Evolutionary conservation across 2,329 filamentous ascomycete genomes (phyloP).

Genomic region (Alternaria arborescens): DNA sequence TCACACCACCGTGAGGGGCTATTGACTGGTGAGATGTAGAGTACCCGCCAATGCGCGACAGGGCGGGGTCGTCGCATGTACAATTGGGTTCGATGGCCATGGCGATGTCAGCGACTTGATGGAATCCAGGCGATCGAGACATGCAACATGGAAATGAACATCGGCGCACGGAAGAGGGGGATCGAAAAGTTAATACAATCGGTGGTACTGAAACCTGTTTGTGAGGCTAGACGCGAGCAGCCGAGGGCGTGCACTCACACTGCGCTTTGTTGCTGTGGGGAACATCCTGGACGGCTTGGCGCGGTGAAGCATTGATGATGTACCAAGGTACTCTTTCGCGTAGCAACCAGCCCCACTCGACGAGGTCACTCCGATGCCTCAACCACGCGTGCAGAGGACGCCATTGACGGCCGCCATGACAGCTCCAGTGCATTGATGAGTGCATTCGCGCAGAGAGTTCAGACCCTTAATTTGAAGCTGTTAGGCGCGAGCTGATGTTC

Average conservation of each 20-base stretch:
- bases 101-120: conserved; percentile 8
- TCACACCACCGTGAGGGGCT: conserved; percentile 8
- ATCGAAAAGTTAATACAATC: conserved; percentile 15
- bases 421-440: neutral
- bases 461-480: neutral
- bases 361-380: neutral
- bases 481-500: conserved; percentile 15
- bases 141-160: conserved; percentile 2
- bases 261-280: conserved; percentile 24
- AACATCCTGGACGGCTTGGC: conserved; percentile 21
- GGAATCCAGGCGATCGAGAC: conserved; percentile 9
- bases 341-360: neutral
- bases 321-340: conserved; percentile 11
- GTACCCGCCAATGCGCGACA: neutral
- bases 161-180: conserved; percentile 3
- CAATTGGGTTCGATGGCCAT: neutral
- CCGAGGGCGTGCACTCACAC: conserved; percentile 9
- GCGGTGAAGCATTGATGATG: conserved; percentile 10
- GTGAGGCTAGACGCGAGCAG: conserved; percentile 14
- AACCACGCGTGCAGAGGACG: neutral
- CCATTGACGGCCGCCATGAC: neutral
- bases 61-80: conserved; percentile 5
- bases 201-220: conserved; percentile 27
- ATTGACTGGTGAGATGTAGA: neutral
- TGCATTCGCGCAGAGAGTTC: neutral